Base-by-base conservation (phyloP, 768 basidiomycete genomes). In the Russula dissimulans region DNA sequence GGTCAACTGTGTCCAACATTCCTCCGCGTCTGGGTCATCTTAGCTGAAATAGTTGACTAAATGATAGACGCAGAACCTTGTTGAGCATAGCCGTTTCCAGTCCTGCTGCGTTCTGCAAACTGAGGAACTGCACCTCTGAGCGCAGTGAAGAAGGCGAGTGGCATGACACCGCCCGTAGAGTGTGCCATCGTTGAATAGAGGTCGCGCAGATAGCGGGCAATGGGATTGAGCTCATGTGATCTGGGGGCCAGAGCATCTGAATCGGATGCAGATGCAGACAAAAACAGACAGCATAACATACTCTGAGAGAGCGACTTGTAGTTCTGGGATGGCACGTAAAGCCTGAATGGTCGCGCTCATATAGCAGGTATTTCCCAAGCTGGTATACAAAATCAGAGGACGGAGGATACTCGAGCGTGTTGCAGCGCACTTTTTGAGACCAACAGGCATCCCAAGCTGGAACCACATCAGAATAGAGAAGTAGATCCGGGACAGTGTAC, bases 311-410 rank as follows among this genome's bases (percentile, higher is more conserved):
- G 91, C 89, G 1, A 78, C 70, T 68, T 89, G 86, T 5, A 99
- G 80, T 67, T 97, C 93, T 2, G 95, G 94, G 52, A 99, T 87
- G 4, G 90, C 85, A 26, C 92, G 88, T 63, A 99, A 80, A n/a
- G 89, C 86, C 75, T 99, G 97, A 1, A 98, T 77, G 2, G 91
- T 92, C 1, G 97, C 85, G 70, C 95, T 98, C 87, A 97, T 92
- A 74, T 99, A 99, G 69, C 95, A 97, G 0, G 95, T 97, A 70
- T 97, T 97, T 39, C 95, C 94, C 41, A 95, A 75, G 68, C 65
- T 63, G 52, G 17, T 48, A 38, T 38, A 32, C 45, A 42, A 60
- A 5, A 29, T 57, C 41, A 59, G 54, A 47, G 17, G 41, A 41
- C 22, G 82, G 84, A 64, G 17, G 52, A 26, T 43, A 43, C 52